Percentiles rank a stretch among this genome's conserved stretches.
These are phyloP conservation scores for Guadua angustifolia DNA, from an alignment of 176 grass and related monocot genomes.

Conservation along the genomic window DNA sequence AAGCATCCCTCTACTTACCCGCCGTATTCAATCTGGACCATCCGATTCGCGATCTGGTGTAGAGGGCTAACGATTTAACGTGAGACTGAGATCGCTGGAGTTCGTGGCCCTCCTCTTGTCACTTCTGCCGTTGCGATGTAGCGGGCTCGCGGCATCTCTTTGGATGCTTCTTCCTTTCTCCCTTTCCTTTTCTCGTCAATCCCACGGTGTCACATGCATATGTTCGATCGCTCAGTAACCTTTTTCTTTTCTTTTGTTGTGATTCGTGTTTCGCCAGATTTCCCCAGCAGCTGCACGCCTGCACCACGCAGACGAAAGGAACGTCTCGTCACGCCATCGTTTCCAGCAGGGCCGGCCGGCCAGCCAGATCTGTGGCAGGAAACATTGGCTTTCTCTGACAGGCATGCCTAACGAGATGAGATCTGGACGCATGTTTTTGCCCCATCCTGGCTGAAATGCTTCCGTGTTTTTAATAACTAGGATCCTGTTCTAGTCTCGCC, in stretches of 20 bases:
- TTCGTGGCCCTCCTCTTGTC: background rate
- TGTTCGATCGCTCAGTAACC: background rate
- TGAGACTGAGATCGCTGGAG: background rate
- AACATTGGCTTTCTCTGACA: constrained; percentile 37
- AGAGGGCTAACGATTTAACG: background rate
- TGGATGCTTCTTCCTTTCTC: constrained; percentile 6
- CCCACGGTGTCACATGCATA: constrained; percentile 35
- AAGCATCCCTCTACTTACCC: background rate
- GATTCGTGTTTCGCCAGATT: background rate
- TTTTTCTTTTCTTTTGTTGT: background rate
- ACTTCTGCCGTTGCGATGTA: constrained; percentile 7
- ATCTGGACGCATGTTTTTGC: constrained; percentile 39
- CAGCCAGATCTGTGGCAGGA: constrained; percentile 30
- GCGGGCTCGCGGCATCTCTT: constrained; percentile 14
- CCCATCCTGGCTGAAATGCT: constrained; percentile 20
- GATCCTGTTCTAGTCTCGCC: too few relatives aligned
- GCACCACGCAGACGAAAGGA: constrained; percentile 1
- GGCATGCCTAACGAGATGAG: constrained; percentile 22
- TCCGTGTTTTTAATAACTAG: background rate
- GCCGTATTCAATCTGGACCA: background rate
- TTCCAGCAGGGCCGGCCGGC: background rate
- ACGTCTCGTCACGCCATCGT: constrained; percentile 10
- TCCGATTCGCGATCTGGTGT: background rate
- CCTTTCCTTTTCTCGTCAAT: background rate
- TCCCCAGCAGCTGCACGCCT: background rate